phyloP scores from a whole-genome alignment of 2,329 filamentous ascomycete genomes.

The Hymenoscyphus linearis region DNA sequence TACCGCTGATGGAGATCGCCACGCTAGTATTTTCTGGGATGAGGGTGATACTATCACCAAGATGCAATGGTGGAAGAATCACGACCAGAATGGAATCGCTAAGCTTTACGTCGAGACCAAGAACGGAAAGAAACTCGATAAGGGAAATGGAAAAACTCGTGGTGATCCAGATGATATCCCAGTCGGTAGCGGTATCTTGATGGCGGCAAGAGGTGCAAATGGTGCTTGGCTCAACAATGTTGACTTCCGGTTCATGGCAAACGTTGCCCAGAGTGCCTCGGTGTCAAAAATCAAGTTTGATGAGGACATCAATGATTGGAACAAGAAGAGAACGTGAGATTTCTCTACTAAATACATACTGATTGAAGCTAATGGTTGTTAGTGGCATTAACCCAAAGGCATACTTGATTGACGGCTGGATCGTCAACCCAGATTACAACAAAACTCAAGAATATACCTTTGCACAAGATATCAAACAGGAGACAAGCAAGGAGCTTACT shows the following conservation, averaged over 20 bases:
- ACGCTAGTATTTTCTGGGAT: background rate
- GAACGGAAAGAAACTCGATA: background rate
- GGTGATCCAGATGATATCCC: background rate
- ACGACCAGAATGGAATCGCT: background rate
- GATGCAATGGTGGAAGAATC: background rate
- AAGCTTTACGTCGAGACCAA: background rate
- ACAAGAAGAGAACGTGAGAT: background rate
- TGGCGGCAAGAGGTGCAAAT: background rate
- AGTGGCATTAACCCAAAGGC: background rate
- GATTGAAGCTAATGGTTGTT: background rate
- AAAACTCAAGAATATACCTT: background rate
- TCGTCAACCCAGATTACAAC: conserved; percentile 3
- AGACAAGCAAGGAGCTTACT: background rate
- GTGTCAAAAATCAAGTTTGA: background rate
- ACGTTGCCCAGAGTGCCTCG: background rate
- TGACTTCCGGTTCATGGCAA: background rate
- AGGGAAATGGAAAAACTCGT: background rate
- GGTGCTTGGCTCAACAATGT: background rate
- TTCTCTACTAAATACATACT: background rate
- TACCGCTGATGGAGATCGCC: background rate
- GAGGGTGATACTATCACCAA: background rate
- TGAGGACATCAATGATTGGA: conserved; percentile 1
- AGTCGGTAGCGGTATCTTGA: background rate
- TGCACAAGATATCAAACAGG: background rate
- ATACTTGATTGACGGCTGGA: background rate